Conservation (phyloP, 352 stramenopile genomes). For the Pilasporangium apinafurcum region DNA sequence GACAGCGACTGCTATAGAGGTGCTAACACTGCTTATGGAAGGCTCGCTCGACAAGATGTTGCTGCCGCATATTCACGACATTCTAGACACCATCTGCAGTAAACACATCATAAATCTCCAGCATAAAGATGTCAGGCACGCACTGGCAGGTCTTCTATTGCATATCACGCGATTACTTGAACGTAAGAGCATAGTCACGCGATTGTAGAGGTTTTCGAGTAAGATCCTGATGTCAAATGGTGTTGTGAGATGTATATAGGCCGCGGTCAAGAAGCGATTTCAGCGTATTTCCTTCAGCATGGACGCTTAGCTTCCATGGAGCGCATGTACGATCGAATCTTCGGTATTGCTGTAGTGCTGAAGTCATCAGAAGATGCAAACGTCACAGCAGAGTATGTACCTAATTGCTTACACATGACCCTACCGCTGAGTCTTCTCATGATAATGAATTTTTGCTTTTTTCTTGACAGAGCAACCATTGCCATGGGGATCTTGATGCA, state of each 20-base stretch:
- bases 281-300: conserved; percentile 43
- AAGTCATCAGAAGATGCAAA: neutral
- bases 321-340: conserved; percentile 29
- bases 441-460: neutral
- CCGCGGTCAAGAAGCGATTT: conserved; percentile 35
- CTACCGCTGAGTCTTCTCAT: neutral
- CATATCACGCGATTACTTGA: conserved; percentile 34
- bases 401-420: conserved; percentile 1
- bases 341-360: conserved; percentile 33
- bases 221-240: no score
- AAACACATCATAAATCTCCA: conserved; percentile 41
- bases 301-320: conserved; percentile 35
- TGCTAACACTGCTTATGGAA: conserved; percentile 42
- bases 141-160: conserved; percentile 21
- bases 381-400: conserved; percentile 10
- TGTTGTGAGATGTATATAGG: conserved; percentile 13
- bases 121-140: conserved; percentile 18
- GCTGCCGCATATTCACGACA: conserved; percentile 45
- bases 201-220: no score
- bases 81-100: conserved; percentile 36
- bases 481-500: conserved; percentile 17
- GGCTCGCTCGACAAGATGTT: conserved; percentile 55
- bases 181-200: conserved; percentile 31
- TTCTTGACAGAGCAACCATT: conserved; percentile 12
- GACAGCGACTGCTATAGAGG: conserved; percentile 25